Conservation (phyloP, 192 early-diverging fungal species). For the Rhizoclosmatium sp. region DNA sequence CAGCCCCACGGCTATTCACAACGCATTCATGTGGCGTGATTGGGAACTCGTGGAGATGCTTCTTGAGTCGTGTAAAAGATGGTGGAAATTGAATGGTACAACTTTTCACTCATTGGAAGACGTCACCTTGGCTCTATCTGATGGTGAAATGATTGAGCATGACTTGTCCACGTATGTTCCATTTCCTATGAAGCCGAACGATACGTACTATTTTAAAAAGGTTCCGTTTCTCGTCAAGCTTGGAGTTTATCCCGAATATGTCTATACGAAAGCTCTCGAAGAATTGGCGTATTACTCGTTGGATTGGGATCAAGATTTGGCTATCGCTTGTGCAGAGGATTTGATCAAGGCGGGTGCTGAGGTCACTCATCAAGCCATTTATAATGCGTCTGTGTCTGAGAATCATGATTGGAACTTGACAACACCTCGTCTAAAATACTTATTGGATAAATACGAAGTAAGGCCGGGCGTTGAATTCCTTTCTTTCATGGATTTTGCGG, state of each 20-base stretch:
- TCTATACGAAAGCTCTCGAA: not conserved
- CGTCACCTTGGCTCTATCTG: not conserved
- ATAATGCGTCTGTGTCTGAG: not conserved
- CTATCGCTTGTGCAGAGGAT: not conserved
- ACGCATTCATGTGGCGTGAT: not conserved
- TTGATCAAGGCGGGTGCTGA: not conserved
- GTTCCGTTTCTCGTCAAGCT: not conserved
- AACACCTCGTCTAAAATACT: not conserved
- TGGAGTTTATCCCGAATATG: not conserved
- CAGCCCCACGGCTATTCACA: not conserved
- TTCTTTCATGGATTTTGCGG: not conserved
- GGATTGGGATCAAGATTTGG: not conserved
- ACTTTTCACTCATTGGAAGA: not conserved
- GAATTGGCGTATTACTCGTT: not conserved
- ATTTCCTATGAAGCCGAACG: not conserved
- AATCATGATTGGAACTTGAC: not conserved
- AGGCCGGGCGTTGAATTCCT: not conserved
- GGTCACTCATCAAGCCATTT: not conserved
- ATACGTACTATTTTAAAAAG: not conserved
- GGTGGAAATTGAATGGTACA: not conserved
- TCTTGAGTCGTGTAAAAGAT: not conserved
- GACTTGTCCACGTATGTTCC: not conserved
- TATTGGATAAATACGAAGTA: not conserved
- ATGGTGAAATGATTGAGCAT: too few relatives aligned
- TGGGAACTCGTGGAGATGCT: not conserved